phyloP scores from a whole-genome alignment of 352 stramenopile species.

The Aphanomyces stellatus region DNA sequence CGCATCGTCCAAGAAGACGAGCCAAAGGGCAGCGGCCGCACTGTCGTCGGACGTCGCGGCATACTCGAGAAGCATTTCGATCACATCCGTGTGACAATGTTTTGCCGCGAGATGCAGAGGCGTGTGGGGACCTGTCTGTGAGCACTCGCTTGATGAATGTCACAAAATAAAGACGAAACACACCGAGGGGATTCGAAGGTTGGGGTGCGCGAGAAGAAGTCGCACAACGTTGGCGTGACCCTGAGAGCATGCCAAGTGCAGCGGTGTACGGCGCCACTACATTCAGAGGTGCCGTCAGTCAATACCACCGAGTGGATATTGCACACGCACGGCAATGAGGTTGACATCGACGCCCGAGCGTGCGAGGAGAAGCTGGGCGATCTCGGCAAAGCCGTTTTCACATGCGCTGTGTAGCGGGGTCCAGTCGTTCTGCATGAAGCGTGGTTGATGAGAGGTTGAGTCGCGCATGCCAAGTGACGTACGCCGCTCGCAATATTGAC shows the following conservation, averaged over 20 bases:
- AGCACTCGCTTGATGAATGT: background rate
- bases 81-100: background rate
- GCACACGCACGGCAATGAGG: background rate
- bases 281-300: background rate
- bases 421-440: background rate
- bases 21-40: background rate
- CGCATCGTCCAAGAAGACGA: background rate
- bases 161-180: background rate
- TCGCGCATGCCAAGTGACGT: background rate
- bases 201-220: background rate
- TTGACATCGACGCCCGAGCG: background rate
- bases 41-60: background rate
- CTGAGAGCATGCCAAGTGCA: background rate
- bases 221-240: background rate
- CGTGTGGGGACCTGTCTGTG: background rate
- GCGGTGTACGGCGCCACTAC: background rate
- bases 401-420: background rate
- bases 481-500: background rate
- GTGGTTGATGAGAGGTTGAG: background rate
- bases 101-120: conserved; percentile 7
- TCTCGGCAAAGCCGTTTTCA: background rate
- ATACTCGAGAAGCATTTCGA: background rate
- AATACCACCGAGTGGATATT: background rate
- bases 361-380: background rate
- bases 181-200: background rate